A percentile compares a stretch with the other conserved stretches of the same genome.
Conservation (phyloP, 768 basidiomycete genomes). For the Daedaleopsis sinensis region DNA sequence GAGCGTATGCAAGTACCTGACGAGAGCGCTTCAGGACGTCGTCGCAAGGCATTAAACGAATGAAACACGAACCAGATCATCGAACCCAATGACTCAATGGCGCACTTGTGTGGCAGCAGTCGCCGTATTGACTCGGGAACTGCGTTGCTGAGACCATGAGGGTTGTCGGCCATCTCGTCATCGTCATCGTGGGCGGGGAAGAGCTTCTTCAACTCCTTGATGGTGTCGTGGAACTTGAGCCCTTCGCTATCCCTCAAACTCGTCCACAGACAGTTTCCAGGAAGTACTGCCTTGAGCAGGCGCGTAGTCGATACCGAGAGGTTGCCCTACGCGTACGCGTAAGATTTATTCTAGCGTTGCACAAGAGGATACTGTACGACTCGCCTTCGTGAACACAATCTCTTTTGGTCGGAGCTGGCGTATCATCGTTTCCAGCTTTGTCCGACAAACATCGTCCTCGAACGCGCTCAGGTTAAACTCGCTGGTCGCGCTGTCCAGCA, state of each 20-base stretch:
- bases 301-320: conserved; percentile 83
- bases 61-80: conserved; percentile 76
- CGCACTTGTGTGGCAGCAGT: conserved; percentile 64
- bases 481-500: conserved; percentile 93
- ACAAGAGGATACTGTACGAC: background rate
- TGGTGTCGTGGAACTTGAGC: conserved; percentile 69
- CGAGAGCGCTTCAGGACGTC: conserved; percentile 20
- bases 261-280: conserved; percentile 87
- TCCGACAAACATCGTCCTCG: conserved; percentile 90
- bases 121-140: conserved; percentile 76
- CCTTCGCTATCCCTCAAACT: conserved; percentile 84
- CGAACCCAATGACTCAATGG: conserved; percentile 86
- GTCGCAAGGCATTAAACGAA: background rate
- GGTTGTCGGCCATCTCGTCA: conserved; percentile 50
- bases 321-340: conserved; percentile 64
- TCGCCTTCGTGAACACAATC: conserved; percentile 85
- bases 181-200: conserved; percentile 53
- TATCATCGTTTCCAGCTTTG: conserved; percentile 91
- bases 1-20: conserved; percentile 84
- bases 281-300: conserved; percentile 78
- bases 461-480: conserved; percentile 92
- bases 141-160: conserved; percentile 35
- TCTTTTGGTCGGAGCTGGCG: conserved; percentile 92
- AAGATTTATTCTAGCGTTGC: background rate
- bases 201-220: conserved; percentile 67